phyloP scores from a whole-genome alignment of 768 basidiomycete genomes.

The Phaffia australis region DNA sequence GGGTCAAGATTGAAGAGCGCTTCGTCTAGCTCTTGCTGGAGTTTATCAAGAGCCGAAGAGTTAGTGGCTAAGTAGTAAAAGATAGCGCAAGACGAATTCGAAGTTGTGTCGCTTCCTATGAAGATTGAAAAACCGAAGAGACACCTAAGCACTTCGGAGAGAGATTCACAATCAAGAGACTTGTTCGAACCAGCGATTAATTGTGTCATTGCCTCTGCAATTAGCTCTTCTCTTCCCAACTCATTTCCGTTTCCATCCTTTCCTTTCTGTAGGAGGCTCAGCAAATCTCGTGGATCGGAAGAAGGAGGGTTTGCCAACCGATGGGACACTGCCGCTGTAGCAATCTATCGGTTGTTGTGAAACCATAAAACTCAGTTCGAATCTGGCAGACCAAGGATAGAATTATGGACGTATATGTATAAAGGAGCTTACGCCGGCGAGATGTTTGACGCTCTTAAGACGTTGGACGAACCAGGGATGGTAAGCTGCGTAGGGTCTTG shows the following conservation, averaged over 20 bases:
- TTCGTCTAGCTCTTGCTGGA: slow-evolving; percentile 64
- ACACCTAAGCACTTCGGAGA: not conserved
- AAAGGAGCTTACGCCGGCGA: slow-evolving; percentile 49
- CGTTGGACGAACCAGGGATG: slow-evolving; percentile 3
- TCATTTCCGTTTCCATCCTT: slow-evolving; percentile 66
- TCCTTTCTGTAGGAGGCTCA: slow-evolving; percentile 67
- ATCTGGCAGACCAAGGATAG: too few relatives aligned
- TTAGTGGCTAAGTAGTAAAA: slow-evolving; percentile 68
- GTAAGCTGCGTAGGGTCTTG: slow-evolving; percentile 4
- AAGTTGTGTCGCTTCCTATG: slow-evolving; percentile 64
- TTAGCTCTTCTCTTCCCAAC: slow-evolving; percentile 71
- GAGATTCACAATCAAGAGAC: not conserved
- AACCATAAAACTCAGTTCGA: not conserved
- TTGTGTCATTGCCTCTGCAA: slow-evolving; percentile 52
- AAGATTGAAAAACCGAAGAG: not conserved
- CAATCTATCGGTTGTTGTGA: slow-evolving; percentile 49
- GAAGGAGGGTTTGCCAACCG: slow-evolving; percentile 54
- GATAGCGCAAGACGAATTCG: slow-evolving; percentile 86
- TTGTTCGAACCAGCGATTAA: slow-evolving; percentile 51
- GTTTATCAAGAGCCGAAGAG: slow-evolving; percentile 53
- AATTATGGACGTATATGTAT: too few relatives aligned
- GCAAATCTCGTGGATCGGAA: slow-evolving; percentile 61
- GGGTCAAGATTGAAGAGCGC: slow-evolving; percentile 46
- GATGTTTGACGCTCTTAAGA: slow-evolving; percentile 51
- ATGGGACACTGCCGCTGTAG: slow-evolving; percentile 49